phyloP scores from a whole-genome alignment of 768 basidiomycete species.

The Terana coerulea region DNA sequence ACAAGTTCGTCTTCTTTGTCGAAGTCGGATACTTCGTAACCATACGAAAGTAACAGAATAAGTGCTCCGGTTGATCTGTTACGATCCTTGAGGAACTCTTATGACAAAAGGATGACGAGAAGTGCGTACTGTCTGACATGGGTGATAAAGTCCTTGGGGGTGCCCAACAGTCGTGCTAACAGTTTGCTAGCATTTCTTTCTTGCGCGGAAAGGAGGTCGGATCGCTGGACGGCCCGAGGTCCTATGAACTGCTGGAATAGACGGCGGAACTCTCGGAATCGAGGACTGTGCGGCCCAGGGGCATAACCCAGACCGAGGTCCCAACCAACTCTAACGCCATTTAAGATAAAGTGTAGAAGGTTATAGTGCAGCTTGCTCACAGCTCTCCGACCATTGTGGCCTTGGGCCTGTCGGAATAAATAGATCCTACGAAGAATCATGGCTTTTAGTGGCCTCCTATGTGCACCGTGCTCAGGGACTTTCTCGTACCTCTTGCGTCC shows the following conservation, averaged over 20 bases:
- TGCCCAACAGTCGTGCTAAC: constrained; percentile 14
- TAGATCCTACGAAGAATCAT: constrained; percentile 19
- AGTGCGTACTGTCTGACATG: constrained; percentile 20
- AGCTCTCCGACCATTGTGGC: constrained; percentile 32
- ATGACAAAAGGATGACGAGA: too few species aligned
- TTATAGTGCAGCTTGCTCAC: constrained; percentile 15
- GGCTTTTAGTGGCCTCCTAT: too few species aligned
- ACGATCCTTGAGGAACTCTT: not conserved
- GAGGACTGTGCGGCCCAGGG: constrained; percentile 26
- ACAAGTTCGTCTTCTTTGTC: constrained; percentile 19
- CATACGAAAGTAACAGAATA: constrained; percentile 13
- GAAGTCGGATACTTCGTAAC: constrained; percentile 15
- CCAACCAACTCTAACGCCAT: constrained; percentile 35
- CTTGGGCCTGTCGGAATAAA: constrained; percentile 30
- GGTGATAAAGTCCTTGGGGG: constrained; percentile 16
- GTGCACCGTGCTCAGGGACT: too few species aligned
- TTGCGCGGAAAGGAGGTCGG: constrained; percentile 16
- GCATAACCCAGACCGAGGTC: constrained; percentile 33
- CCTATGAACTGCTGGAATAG: constrained; percentile 33
- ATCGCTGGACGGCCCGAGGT: constrained; percentile 22
- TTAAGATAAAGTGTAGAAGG: not conserved
- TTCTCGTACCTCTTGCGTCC: constrained; percentile 8
- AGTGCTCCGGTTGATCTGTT: constrained; percentile 13
- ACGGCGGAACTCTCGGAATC: constrained; percentile 33
- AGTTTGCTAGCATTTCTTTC: constrained; percentile 17